Percentiles rank a stretch among this genome's conserved stretches.
Evolutionary conservation across 371 early-diverging fungal genomes (phyloP).

Genomic region (Mucor mucedo): DNA sequence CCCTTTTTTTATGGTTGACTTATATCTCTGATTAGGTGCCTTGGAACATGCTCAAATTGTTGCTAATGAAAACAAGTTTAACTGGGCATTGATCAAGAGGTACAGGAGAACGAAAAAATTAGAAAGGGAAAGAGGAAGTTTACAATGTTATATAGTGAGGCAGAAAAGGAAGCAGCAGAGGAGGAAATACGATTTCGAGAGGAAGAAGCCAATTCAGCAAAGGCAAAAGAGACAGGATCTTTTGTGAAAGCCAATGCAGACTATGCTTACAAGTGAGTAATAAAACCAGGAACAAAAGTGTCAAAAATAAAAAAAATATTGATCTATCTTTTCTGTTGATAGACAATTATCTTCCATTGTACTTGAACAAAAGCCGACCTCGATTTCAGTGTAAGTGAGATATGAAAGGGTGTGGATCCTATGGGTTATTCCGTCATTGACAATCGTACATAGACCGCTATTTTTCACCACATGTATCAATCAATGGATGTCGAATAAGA

Average conservation of each 20-base stretch:
- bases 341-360: slow-evolving; percentile 26
- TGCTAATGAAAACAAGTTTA: slow-evolving; percentile 26
- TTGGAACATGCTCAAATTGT: slow-evolving; percentile 30
- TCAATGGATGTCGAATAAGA: slow-evolving; percentile 39
- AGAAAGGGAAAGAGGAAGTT: background rate
- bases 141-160: slow-evolving; percentile 18
- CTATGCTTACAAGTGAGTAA: slow-evolving; percentile 35
- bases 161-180: slow-evolving; percentile 33
- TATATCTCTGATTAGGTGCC: background rate
- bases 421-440: too few species aligned
- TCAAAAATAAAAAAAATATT: background rate
- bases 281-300: too few species aligned
- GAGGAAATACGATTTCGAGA: slow-evolving; percentile 27
- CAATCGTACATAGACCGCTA: slow-evolving; percentile 11
- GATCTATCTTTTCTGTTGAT: background rate
- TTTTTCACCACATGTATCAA: slow-evolving; percentile 36
- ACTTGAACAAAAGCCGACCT: slow-evolving; percentile 24
- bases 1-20: background rate
- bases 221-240: slow-evolving; percentile 35
- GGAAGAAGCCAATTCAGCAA: slow-evolving; percentile 26
- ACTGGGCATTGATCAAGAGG: slow-evolving; percentile 33
- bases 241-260: slow-evolving; percentile 37
- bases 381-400: slow-evolving; percentile 18
- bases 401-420: too few species aligned
- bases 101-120: background rate